Conservation (phyloP, 768 basidiomycete species). For the Sarcodon sp. region DNA sequence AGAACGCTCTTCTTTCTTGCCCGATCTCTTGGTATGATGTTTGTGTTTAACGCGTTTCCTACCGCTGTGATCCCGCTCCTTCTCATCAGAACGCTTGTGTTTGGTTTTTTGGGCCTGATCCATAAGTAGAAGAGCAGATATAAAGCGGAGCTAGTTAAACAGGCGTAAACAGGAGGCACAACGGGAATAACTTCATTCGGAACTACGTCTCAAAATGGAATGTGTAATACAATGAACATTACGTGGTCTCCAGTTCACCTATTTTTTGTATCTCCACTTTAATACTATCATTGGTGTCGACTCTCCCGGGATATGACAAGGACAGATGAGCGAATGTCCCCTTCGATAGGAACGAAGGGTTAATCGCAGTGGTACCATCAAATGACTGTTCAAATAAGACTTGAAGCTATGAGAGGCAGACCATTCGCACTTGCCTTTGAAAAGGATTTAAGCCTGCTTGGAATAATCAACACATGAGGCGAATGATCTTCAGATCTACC, state of each 20-base stretch:
- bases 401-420: not conserved
- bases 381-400: constrained; percentile 40
- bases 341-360: constrained; percentile 71
- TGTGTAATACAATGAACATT: too few relatives aligned
- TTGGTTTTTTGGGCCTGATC: constrained; percentile 10
- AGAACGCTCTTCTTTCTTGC: constrained; percentile 28
- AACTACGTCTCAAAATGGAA: too few relatives aligned
- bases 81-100: constrained; percentile 22
- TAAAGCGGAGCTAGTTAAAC: too few relatives aligned
- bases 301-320: constrained; percentile 14
- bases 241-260: not conserved
- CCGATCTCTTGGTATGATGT: constrained; percentile 17
- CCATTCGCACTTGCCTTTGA: constrained; percentile 45
- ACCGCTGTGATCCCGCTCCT: constrained; percentile 26
- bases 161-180: too few relatives aligned
- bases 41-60: constrained; percentile 46
- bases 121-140: too few relatives aligned
- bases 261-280: constrained; percentile 1
- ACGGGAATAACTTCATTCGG: too few relatives aligned
- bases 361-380: constrained; percentile 67
- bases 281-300: not conserved
- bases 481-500: constrained; percentile 28
- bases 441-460: constrained; percentile 85
- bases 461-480: constrained; percentile 79
- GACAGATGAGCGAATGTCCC: constrained; percentile 31